Percentiles rank a stretch among this genome's conserved stretches.
phyloP scores from a whole-genome alignment of 768 basidiomycete species.

The Pisolithus orientalis region DNA sequence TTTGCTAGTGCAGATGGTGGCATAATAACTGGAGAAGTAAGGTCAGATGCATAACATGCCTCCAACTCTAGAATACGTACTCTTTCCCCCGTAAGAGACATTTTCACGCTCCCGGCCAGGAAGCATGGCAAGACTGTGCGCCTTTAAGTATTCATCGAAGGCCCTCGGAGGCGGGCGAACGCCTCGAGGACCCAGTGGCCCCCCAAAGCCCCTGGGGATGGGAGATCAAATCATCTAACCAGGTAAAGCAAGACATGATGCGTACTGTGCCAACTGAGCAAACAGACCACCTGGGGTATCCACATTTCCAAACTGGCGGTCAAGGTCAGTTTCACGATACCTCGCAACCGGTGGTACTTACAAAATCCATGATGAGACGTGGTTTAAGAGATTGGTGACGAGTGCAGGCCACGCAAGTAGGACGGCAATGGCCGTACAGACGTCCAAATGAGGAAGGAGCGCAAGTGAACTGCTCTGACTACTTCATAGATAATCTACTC shows the following conservation, averaged over 20 bases:
- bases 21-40: conserved; percentile 73
- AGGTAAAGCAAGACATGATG: conserved; percentile 2
- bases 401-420: conserved; percentile 21
- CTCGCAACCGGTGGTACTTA: conserved; percentile 13
- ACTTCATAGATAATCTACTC: conserved; percentile 5
- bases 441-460: conserved; percentile 18
- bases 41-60: conserved; percentile 5
- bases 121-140: conserved; percentile 93
- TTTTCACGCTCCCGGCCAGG: conserved; percentile 83
- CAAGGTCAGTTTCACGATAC: neutral
- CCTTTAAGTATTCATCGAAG: conserved; percentile 91
- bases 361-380: conserved; percentile 33
- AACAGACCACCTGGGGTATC: conserved; percentile 58
- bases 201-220: conserved; percentile 45
- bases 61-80: conserved; percentile 43
- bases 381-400: conserved; percentile 14
- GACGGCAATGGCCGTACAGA: conserved; percentile 23
- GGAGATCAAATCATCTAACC: conserved; percentile 12
- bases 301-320: conserved; percentile 30
- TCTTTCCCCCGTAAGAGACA: conserved; percentile 95
- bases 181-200: conserved; percentile 39
- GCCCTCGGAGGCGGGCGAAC: conserved; percentile 56
- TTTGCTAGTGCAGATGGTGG: conserved; percentile 91
- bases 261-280: conserved; percentile 59
- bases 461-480: neutral